phyloP scores from a whole-genome alignment of 2,329 filamentous ascomycete species.

The Apiospora aurea region DNA sequence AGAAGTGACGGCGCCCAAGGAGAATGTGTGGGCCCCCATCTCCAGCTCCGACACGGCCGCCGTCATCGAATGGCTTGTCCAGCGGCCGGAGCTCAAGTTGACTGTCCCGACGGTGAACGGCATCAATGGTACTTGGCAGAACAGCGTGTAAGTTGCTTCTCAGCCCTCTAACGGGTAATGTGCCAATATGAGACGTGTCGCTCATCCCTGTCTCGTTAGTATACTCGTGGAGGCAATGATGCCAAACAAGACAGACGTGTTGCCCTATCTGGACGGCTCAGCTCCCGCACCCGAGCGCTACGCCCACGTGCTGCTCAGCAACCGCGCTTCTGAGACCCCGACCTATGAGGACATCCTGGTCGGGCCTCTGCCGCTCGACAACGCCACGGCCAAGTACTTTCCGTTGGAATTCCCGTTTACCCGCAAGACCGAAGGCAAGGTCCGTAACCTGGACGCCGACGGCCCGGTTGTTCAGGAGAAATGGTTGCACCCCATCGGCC shows the following conservation, averaged over 20 bases:
- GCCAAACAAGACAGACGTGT: slow-evolving; percentile 58
- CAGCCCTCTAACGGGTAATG: accelerated
- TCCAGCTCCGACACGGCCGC: slow-evolving; percentile 46
- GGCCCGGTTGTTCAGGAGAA: slow-evolving; percentile 37
- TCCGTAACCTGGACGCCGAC: slow-evolving; percentile 50
- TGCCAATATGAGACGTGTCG: not conserved
- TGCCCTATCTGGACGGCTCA: slow-evolving; percentile 51
- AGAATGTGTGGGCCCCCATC: slow-evolving; percentile 36
- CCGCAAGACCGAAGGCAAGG: slow-evolving; percentile 46
- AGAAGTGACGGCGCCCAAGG: slow-evolving; percentile 20
- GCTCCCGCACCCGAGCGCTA: slow-evolving; percentile 47
- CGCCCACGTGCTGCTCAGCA: slow-evolving; percentile 52
- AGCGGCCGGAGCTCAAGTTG: slow-evolving; percentile 48
- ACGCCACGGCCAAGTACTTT: slow-evolving; percentile 45
- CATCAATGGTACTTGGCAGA: slow-evolving; percentile 46
- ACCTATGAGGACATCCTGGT: slow-evolving; percentile 54
- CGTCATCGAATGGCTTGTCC: slow-evolving; percentile 49
- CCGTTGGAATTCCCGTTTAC: slow-evolving; percentile 49
- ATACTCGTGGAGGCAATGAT: slow-evolving; percentile 47
- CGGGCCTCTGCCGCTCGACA: slow-evolving; percentile 54
- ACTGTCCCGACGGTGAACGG: slow-evolving; percentile 37
- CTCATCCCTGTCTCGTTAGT: slow-evolving; percentile 29
- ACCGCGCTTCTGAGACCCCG: slow-evolving; percentile 47
- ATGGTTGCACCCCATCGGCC: slow-evolving; percentile 46
- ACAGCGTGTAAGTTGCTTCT: slow-evolving; percentile 40